Percentiles rank a stretch among this genome's conserved stretches.
Evolutionary conservation across 345 rosid genomes (phyloP).

Genomic region (Capsella bursapastoris): DNA sequence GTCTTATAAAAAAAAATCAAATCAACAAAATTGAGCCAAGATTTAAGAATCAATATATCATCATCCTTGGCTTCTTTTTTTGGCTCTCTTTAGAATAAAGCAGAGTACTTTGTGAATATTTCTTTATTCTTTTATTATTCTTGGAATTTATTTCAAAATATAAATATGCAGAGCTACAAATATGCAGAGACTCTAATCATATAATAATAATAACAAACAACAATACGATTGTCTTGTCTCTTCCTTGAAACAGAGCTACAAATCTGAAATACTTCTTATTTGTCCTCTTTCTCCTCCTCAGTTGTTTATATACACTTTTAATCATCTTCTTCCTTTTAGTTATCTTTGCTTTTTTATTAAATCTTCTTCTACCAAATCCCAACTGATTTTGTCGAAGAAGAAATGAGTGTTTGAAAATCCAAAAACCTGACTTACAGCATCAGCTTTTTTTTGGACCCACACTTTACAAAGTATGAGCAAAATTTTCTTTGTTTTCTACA

Average conservation of each 20-base stretch:
- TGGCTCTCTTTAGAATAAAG: slow-evolving; percentile 45
- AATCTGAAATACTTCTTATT: slow-evolving; percentile 36
- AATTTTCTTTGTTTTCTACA: slow-evolving; percentile 42
- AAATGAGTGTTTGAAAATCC: slow-evolving; percentile 29
- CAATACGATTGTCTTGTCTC: slow-evolving; percentile 14
- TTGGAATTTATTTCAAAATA: background rate
- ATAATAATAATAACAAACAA: slow-evolving; percentile 29
- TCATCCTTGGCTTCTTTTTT: slow-evolving; percentile 38
- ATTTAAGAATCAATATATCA: background rate
- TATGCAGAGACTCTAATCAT: slow-evolving; percentile 31
- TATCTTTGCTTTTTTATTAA: slow-evolving; percentile 14
- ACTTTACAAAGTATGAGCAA: slow-evolving; percentile 26
- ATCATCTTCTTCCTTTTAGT: background rate
- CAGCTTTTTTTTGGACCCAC: slow-evolving; percentile 35
- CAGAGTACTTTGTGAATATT: slow-evolving; percentile 42
- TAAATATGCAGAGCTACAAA: slow-evolving; percentile 10
- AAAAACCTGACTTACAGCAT: slow-evolving; percentile 27
- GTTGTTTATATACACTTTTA: background rate
- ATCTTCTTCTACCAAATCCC: slow-evolving; percentile 28
- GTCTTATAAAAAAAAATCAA: slow-evolving; percentile 20
- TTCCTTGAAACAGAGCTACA: slow-evolving; percentile 38
- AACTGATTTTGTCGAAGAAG: slow-evolving; percentile 26
- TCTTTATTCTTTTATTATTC: slow-evolving; percentile 33
- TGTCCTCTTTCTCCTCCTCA: slow-evolving; percentile 22
- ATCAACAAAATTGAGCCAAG: background rate